A percentile compares a stretch with the other conserved stretches of the same genome.
Conservation (phyloP, 306 rosid species). For the Arachis hypogaea region DNA sequence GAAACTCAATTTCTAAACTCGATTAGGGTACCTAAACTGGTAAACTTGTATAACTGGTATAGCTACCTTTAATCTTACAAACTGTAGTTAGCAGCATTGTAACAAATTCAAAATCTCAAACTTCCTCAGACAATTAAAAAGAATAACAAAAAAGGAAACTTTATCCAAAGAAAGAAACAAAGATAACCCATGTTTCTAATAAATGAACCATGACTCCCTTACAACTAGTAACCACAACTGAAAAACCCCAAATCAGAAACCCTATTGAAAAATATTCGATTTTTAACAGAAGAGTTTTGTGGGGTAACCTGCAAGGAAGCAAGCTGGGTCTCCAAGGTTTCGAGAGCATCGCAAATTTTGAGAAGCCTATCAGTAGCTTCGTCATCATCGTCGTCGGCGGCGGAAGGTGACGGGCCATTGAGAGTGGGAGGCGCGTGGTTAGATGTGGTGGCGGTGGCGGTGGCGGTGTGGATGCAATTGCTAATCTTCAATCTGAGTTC, state of each 20-base stretch:
- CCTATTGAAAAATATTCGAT: conserved; percentile 14
- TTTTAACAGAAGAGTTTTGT: conserved; percentile 2
- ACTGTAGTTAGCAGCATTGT: conserved; percentile 5
- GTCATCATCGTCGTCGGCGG: conserved; percentile 48
- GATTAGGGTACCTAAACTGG: neutral
- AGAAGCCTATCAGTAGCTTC: conserved; percentile 61
- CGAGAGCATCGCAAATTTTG: conserved; percentile 82
- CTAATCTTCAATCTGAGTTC: conserved; percentile 84
- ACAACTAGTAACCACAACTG: conserved; percentile 4
- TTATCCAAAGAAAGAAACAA: neutral
- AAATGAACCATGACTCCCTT: conserved; percentile 18
- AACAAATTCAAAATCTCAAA: conserved; percentile 22
- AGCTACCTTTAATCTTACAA: neutral
- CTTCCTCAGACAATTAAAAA: neutral
- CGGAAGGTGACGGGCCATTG: conserved; percentile 31
- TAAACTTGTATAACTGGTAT: neutral
- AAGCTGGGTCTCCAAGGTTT: conserved; percentile 87
- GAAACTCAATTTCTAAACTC: too few species aligned
- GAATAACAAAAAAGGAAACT: neutral
- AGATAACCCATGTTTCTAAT: conserved; percentile 4
- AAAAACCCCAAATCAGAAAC: neutral
- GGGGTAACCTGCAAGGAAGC: conserved; percentile 72
- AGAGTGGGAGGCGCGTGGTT: conserved; percentile 9
- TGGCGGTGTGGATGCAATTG: conserved; percentile 61
- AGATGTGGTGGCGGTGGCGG: neutral